These are phyloP conservation scores for Xanthoconium stramineum DNA, from an alignment of 768 basidiomycete genomes.

Conservation along the genomic window DNA sequence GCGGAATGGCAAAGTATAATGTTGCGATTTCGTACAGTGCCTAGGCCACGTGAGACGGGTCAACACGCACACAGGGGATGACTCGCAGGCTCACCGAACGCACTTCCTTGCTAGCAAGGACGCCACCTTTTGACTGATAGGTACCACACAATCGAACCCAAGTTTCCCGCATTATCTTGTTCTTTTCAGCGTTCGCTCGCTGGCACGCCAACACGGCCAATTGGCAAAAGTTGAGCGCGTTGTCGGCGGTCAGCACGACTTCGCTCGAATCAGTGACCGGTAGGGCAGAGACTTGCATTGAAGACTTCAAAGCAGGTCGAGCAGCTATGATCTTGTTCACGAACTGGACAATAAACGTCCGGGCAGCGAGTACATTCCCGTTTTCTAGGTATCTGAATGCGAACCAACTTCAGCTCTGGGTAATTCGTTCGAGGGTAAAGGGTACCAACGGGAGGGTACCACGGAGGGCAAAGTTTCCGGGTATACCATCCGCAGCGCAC, in stretches of 20 bases:
- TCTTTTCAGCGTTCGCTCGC: conserved; percentile 76
- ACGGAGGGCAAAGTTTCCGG: conserved; percentile 78
- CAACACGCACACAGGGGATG: neutral
- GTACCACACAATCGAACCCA: conserved; percentile 86
- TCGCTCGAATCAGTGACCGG: conserved; percentile 50
- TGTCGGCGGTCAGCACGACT: conserved; percentile 70
- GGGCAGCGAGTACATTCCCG: conserved; percentile 88
- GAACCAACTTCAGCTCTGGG: conserved; percentile 5
- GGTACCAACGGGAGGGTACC: conserved; percentile 73
- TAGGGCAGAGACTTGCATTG: conserved; percentile 43
- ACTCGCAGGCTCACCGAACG: conserved; percentile 50
- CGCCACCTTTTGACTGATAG: conserved; percentile 70
- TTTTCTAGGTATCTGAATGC: conserved; percentile 67
- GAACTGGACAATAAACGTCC: conserved; percentile 87
- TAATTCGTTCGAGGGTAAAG: neutral
- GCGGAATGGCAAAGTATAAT: conserved; percentile 85
- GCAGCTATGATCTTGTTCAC: conserved; percentile 57
- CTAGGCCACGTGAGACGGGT: conserved; percentile 36
- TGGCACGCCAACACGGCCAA: conserved; percentile 88
- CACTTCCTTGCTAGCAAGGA: conserved; percentile 58
- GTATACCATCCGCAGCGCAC: conserved; percentile 48
- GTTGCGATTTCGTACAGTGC: conserved; percentile 63
- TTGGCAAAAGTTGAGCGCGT: conserved; percentile 84
- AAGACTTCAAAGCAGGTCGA: conserved; percentile 39
- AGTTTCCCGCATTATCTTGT: conserved; percentile 68